Conservation (phyloP, 2,329 filamentous ascomycete species). For the Aspergillus fructus region DNA sequence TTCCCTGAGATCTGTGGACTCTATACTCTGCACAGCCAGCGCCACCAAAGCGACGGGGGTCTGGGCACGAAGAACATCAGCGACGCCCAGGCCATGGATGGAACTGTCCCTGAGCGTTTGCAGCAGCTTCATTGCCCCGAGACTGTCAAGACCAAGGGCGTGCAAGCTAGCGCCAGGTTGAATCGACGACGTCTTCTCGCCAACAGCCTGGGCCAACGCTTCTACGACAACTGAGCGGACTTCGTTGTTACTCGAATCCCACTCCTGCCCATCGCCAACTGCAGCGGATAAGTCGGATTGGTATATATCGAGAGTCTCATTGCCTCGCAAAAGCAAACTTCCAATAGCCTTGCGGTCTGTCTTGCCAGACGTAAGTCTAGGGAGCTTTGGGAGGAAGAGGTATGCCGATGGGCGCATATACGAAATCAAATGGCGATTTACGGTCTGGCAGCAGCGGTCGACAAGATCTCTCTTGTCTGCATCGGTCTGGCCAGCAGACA, state of each 20-base stretch:
- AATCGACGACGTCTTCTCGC: conserved; percentile 15
- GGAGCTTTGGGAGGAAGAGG: conserved; percentile 22
- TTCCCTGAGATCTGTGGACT: too few relatives aligned
- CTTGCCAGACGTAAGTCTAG: conserved; percentile 27
- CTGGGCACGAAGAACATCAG: conserved; percentile 29
- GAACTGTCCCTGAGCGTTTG: conserved; percentile 28
- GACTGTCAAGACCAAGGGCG: conserved; percentile 34
- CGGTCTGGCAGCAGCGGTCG: neutral
- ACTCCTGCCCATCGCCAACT: conserved; percentile 1
- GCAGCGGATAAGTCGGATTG: neutral
- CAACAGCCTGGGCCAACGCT: conserved; percentile 12
- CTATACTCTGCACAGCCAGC: neutral
- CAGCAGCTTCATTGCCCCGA: conserved; percentile 35
- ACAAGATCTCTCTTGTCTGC: conserved; percentile 10
- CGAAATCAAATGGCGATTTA: conserved; percentile 16
- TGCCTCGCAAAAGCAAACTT: conserved; percentile 4
- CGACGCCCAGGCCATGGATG: conserved; percentile 24
- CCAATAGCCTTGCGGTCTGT: conserved; percentile 25
- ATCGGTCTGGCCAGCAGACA: conserved; percentile 11
- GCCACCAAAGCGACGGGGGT: conserved; percentile 26
- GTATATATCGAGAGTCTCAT: neutral
- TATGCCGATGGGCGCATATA: conserved; percentile 28
- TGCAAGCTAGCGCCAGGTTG: conserved; percentile 19
- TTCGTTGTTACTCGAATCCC: neutral
- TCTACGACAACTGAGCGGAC: conserved; percentile 1